A percentile compares a stretch with the other conserved stretches of the same genome.
phyloP scores from a whole-genome alignment of 257 asterid species.

The Rhazya stricta region DNA sequence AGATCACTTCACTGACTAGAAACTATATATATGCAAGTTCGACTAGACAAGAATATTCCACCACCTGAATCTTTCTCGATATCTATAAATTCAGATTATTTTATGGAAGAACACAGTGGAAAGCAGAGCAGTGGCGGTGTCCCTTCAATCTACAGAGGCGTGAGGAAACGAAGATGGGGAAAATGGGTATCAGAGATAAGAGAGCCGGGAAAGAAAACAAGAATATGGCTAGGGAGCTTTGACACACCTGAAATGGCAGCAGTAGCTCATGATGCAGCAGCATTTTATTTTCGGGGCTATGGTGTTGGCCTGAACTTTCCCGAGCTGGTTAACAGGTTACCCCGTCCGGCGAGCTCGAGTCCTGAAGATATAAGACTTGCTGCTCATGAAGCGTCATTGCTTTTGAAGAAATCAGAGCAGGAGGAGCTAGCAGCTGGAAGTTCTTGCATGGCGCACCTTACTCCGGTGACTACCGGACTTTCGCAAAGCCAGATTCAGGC shows the following conservation, averaged over 20 bases:
- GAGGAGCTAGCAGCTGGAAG: background rate
- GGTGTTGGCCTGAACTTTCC: constrained; percentile 37
- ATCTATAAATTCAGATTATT: too few species aligned
- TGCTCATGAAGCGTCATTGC: constrained; percentile 31
- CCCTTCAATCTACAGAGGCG: constrained; percentile 31
- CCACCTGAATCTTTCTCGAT: background rate
- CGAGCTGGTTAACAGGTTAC: constrained; percentile 18
- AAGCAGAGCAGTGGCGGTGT: background rate
- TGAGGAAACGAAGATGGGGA: constrained; percentile 47
- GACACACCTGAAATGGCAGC: constrained; percentile 47
- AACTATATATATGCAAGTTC: background rate
- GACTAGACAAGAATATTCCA: background rate
- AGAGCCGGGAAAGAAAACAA: constrained; percentile 40
- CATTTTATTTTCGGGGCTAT: constrained; percentile 34
- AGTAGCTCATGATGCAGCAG: constrained; percentile 38
- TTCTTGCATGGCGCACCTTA: background rate
- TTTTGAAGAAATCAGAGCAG: background rate
- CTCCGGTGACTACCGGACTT: constrained; percentile 22
- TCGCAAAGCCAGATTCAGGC: constrained; percentile 38
- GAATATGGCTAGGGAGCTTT: constrained; percentile 50
- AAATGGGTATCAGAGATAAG: constrained; percentile 51
- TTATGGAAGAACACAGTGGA: background rate
- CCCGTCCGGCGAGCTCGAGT: constrained; percentile 24
- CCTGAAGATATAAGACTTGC: constrained; percentile 37
- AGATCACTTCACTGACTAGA: too few species aligned